Base-by-base conservation (phyloP, 257 asterid genomes). In the Solanum bulbocastanum region DNA sequence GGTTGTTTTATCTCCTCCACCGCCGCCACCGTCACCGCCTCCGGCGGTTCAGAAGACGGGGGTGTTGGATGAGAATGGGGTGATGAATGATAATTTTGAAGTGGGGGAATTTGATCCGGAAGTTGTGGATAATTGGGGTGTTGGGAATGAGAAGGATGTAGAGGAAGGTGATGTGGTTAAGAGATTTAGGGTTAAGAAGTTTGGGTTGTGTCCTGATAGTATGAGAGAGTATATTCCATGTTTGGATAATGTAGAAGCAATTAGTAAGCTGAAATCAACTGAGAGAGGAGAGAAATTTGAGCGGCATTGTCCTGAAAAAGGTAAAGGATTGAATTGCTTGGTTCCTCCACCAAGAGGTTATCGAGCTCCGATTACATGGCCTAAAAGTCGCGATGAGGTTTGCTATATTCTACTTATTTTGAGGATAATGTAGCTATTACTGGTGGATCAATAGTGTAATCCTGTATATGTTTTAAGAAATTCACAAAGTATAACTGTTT, bases 191-290 rank as follows among this genome's bases (percentile, higher is more conserved):
- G 90, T 95, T 86, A 92, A 91, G 88, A 95, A 96, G 91, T 94
- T 92, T 65, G 88, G 81, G 2, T 13, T 93, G 88, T 97, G 98
- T 82, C 93, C 93, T 1, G 91, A 66, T 88, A 93, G 94, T 88
- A 92, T 94, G 98, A 93, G 94, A 89, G 99, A 97, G 93, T 93
- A 93, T 86, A 95, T 97, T 65, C 99, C 99, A 42, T 97, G 99
- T 89, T 89, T 96, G 95, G 99, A 96, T 90, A 96, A 97, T 87
- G 90, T 71, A 76, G 96, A 95, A 91, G 98, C 96, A 16, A 92
- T 96, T 40, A 82, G 91, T 88, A 89, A 88, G 87, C 76, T 96
- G 94, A 86, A 73, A 87, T 94, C 98, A 16, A 93, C 95, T 4
- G 94, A 92, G 79, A 96, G 93, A 88, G 98, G 98, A 35, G 98